Percentiles rank a stretch among this genome's conserved stretches.
Evolutionary conservation across 2,329 filamentous ascomycete genomes (phyloP).

Genomic region (Lizonia empirigonia): DNA sequence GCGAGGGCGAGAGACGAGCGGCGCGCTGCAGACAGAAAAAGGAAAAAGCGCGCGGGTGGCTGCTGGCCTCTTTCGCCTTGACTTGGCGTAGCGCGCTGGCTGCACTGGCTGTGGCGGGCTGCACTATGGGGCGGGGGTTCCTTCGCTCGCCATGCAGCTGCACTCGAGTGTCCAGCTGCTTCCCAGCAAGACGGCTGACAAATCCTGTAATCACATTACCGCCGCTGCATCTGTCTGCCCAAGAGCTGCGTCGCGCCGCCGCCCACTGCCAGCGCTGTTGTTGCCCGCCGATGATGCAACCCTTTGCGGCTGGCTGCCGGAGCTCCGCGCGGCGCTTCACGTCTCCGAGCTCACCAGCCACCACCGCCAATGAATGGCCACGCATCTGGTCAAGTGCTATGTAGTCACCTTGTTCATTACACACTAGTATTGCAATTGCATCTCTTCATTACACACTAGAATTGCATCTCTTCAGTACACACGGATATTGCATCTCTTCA

Average conservation of each 20-base stretch:
- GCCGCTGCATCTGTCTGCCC: not conserved
- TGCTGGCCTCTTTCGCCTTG: conserved; percentile 10
- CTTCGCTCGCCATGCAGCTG: not conserved
- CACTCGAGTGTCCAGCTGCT: no score
- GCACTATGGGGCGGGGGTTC: not conserved
- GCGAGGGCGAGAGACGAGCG: not conserved
- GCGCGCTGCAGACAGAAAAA: conserved; percentile 1
- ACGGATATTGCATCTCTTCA: no score
- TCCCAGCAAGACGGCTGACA: no score
- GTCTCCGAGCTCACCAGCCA: no score
- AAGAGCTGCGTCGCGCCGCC: not conserved
- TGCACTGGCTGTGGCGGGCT: not conserved
- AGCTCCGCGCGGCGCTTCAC: not conserved
- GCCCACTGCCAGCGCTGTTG: not conserved
- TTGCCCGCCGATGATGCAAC: conserved; percentile 10
- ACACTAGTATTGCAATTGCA: no score
- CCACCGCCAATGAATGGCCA: no score
- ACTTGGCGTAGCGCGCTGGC: conserved; percentile 7
- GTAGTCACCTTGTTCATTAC: no score
- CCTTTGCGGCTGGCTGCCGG: not conserved
- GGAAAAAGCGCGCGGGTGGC: conserved; percentile 9
- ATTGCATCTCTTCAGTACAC: no score
- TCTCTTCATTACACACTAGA: no score
- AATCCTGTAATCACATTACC: no score
- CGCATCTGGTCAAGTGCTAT: no score